These are phyloP conservation scores for Marasmius oreades DNA, from an alignment of 1,284 basidiomycete genomes.

Conservation along the genomic window DNA sequence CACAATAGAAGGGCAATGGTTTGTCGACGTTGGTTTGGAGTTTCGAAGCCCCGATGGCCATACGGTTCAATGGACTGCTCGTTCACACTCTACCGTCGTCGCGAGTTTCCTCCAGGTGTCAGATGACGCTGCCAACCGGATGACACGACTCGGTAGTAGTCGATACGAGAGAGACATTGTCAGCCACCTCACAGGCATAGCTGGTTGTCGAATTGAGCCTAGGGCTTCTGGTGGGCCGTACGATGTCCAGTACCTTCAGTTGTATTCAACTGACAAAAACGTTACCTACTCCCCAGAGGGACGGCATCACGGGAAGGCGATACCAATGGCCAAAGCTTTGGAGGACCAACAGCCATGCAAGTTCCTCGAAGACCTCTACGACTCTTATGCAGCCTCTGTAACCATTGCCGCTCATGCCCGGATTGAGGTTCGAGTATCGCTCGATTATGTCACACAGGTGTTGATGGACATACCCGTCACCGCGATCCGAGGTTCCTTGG, in stretches of 20 bases:
- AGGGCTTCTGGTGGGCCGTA: slow-evolving; percentile 2
- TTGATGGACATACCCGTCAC: slow-evolving; percentile 7
- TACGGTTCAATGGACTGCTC: slow-evolving; percentile 3
- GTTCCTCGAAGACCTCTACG: slow-evolving; percentile 12
- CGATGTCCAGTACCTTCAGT: slow-evolving; percentile 16
- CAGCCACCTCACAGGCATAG: slow-evolving; percentile 22
- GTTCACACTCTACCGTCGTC: not conserved
- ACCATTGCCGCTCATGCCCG: slow-evolving; percentile 8
- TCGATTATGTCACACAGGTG: slow-evolving; percentile 3
- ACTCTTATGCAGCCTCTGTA: slow-evolving; percentile 5
- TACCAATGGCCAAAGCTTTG: slow-evolving; percentile 17
- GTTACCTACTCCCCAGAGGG: slow-evolving; percentile 13
- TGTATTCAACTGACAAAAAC: slow-evolving; percentile 26
- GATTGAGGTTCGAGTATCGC: slow-evolving; percentile 13
- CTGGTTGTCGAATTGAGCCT: slow-evolving; percentile 24
- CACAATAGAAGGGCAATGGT: slow-evolving; percentile 3
- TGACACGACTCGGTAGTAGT: slow-evolving; percentile 17
- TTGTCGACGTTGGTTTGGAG: slow-evolving; percentile 3
- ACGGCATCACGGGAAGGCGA: slow-evolving; percentile 19
- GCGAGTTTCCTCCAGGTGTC: not conserved
- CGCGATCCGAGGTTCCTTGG: slow-evolving; percentile 8
- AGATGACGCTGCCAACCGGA: slow-evolving; percentile 7
- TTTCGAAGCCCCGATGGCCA: not conserved
- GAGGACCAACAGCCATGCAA: not conserved
- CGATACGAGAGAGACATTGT: slow-evolving; percentile 21